Evolutionary conservation across 1,139 yeast genomes (phyloP), one percentile per base, ranked within the genome.

Genomic region (Yamadazyma atlantica): DNA sequence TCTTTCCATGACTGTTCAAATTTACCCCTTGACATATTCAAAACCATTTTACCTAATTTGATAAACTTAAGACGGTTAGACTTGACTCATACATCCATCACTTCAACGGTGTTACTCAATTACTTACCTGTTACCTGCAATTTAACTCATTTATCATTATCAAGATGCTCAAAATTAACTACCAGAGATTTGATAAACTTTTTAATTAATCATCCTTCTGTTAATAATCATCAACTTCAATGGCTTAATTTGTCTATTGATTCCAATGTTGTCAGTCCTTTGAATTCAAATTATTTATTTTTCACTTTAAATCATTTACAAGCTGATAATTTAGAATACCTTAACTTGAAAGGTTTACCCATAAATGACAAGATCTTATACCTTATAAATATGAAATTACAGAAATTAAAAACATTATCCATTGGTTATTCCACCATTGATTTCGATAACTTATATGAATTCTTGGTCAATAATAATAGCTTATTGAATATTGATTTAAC

Each of bases 1-100:
- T 86, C 95, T 0, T 78, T 89, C 53, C 96, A 89, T 61, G 96
- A 88, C 53, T 89, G 97, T 58, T 82, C 95, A 3, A 88, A 86
- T 44, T 66, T 90, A 33, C 74, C 88, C 2, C 60, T 78, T 2
- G 70, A 69, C 12, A 73, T 74, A 0, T 77, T 85, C 44, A 71
- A 68, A 32, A 75, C 73, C 43, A 57, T 87, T 3, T 64, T 90
- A 29, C 80, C 82, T 4, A 69, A 69, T 40, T 66, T 86, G 30
- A 73, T 76, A 13, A 73, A 75, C 46, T 61, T 89, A 35, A 76
- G 79, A 43, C 75, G 89, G 44, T 67, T 89, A 26, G 97, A 89
- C 56, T 69, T 89, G 38, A 81, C 87, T 17, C 96, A 88, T 53
- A 89, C 97, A 0, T 80, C 84, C 30, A 78, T 88, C 22, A 79